phyloP scores from a whole-genome alignment of 1,284 basidiomycete genomes.

The Phellopilus nigrolimitatus region DNA sequence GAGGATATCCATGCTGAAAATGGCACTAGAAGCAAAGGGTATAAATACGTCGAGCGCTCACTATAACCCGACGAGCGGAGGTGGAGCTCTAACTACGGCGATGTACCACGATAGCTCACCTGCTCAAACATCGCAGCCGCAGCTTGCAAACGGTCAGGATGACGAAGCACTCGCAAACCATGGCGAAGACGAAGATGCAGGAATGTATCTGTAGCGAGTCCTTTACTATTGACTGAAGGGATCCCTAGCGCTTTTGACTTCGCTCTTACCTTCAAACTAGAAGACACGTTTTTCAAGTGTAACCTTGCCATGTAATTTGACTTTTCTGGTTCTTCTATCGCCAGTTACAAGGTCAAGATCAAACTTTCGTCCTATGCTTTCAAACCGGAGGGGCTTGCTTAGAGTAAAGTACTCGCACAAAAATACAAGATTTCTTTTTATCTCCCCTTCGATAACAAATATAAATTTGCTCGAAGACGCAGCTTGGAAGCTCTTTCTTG shows the following conservation, averaged over 20 bases:
- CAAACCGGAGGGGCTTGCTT: too few relatives aligned
- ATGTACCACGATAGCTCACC: neutral
- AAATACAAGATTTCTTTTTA: too few relatives aligned
- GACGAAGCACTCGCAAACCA: neutral
- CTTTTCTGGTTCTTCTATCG: neutral
- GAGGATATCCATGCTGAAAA: conserved; percentile 17
- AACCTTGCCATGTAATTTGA: too few relatives aligned
- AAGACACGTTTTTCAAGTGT: neutral
- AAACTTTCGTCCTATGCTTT: too few relatives aligned
- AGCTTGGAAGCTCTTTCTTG: too few relatives aligned
- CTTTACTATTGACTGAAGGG: neutral
- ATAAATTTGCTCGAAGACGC: too few relatives aligned
- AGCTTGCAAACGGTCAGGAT: neutral
- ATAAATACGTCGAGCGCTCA: conserved; percentile 11
- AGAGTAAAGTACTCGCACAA: too few relatives aligned
- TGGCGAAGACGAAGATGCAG: neutral
- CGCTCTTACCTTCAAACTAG: neutral
- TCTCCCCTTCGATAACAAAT: too few relatives aligned
- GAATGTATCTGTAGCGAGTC: conserved; percentile 15
- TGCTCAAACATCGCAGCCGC: neutral
- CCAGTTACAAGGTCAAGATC: neutral
- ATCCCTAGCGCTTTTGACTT: neutral
- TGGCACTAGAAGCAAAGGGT: conserved; percentile 15
- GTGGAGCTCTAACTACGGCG: neutral
- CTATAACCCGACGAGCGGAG: conserved; percentile 1